Conservation (phyloP, 352 stramenopile genomes). For the Pythium biforme region DNA sequence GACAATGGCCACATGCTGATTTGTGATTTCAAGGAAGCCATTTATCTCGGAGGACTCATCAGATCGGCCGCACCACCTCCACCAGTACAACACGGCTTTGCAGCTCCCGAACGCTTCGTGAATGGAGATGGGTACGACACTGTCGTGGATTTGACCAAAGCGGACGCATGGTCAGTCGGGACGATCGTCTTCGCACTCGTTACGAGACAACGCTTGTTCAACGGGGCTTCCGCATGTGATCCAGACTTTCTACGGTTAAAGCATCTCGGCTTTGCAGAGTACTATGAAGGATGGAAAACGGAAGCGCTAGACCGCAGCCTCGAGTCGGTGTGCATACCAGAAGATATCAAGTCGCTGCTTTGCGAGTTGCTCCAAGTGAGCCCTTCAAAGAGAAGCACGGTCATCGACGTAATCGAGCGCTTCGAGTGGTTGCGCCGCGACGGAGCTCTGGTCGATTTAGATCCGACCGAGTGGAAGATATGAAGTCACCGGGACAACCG, state of each 20-base stretch:
- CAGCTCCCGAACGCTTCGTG: conserved; percentile 20
- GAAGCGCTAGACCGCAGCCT: background rate
- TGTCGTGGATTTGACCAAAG: conserved; percentile 19
- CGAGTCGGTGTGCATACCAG: background rate
- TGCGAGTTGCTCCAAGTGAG: conserved; percentile 11
- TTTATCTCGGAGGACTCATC: conserved; percentile 2
- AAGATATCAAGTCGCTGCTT: conserved; percentile 14
- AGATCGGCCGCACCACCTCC: background rate
- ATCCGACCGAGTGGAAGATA: conserved; percentile 16
- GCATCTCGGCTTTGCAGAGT: conserved; percentile 7
- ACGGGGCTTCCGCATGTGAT: background rate
- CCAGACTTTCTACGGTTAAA: conserved; percentile 10
- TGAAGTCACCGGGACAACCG: too few species aligned
- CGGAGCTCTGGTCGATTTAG: background rate
- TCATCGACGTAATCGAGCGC: conserved; percentile 2
- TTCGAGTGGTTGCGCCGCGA: conserved; percentile 11
- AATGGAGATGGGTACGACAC: background rate
- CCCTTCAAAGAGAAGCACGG: conserved; percentile 5
- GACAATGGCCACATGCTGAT: conserved; percentile 21
- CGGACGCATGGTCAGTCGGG: conserved; percentile 30
- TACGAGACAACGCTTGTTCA: conserved; percentile 15
- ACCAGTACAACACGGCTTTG: conserved; percentile 5
- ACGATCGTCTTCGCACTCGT: conserved; percentile 25
- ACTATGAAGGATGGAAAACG: conserved; percentile 13
- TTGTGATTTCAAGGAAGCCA: conserved; percentile 25